Conservation (phyloP, 1,139 yeast genomes). For the Yamadazyma trypodendri region DNA sequence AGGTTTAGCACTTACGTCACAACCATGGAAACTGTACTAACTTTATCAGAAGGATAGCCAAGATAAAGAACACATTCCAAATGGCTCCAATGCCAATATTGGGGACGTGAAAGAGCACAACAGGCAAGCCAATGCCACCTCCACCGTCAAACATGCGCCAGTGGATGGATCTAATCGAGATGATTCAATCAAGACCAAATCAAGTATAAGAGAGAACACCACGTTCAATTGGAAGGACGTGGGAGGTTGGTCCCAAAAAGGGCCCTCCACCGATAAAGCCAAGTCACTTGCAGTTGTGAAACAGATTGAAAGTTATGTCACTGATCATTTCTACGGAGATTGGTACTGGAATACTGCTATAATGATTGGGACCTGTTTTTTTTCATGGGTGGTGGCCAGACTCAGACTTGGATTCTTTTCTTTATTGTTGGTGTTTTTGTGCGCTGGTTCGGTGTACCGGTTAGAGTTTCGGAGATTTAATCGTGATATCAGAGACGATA, state of each 20-base stretch:
- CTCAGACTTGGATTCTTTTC: constrained; percentile 59
- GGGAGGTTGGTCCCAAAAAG: constrained; percentile 36
- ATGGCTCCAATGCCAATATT: constrained; percentile 20
- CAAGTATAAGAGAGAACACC: constrained; percentile 28
- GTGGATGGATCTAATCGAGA: constrained; percentile 22
- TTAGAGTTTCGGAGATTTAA: constrained; percentile 72
- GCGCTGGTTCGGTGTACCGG: constrained; percentile 65
- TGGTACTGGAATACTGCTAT: constrained; percentile 68
- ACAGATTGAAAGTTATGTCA: constrained; percentile 54
- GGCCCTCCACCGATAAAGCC: constrained; percentile 23
- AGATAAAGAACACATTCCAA: constrained; percentile 13
- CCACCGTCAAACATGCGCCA: constrained; percentile 17
- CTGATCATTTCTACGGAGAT: constrained; percentile 69
- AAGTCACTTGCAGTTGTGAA: constrained; percentile 25
- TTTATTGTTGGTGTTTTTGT: constrained; percentile 55
- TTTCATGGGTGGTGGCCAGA: constrained; percentile 62
- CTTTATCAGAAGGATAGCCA: constrained; percentile 2
- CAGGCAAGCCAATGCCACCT: constrained; percentile 17
- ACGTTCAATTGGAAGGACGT: constrained; percentile 44
- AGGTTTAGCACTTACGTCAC: too few relatives aligned
- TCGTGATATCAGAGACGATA: constrained; percentile 70
- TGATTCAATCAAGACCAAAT: constrained; percentile 14
- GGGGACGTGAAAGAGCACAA: constrained; percentile 35
- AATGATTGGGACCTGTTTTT: constrained; percentile 68
- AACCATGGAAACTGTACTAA: too few relatives aligned